These are phyloP conservation scores for Ceratocystis cacaofunesta DNA, from an alignment of 2,329 filamentous ascomycete species.

Conservation along the genomic window DNA sequence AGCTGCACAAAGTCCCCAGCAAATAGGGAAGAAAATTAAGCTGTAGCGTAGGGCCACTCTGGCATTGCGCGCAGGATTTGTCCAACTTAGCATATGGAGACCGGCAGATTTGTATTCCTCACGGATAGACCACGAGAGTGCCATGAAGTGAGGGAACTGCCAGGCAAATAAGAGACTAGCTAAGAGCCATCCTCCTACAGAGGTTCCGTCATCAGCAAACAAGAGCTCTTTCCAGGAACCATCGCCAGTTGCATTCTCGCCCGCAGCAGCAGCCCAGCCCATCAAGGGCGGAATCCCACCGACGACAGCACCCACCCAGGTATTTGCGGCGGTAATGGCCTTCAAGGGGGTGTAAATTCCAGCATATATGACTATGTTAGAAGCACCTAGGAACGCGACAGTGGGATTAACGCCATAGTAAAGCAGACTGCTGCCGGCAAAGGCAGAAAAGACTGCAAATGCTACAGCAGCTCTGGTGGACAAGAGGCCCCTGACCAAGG, in stretches of 20 bases:
- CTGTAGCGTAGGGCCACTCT: conserved; percentile 82
- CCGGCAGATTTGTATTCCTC: conserved; percentile 70
- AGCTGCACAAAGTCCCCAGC: conserved; percentile 59
- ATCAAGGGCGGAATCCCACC: conserved; percentile 90
- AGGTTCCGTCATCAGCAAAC: conserved; percentile 46
- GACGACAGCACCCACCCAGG: conserved; percentile 86
- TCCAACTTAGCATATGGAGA: conserved; percentile 66
- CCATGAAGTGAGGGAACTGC: conserved; percentile 98
- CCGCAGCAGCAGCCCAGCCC: conserved; percentile 93
- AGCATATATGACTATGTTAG: conserved; percentile 82
- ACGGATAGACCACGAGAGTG: conserved; percentile 72
- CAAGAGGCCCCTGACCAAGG: conserved; percentile 70
- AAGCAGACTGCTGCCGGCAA: conserved; percentile 54
- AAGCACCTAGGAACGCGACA: conserved; percentile 66
- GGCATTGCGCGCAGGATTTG: conserved; percentile 69
- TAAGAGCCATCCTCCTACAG: conserved; percentile 72
- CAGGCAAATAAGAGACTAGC: conserved; percentile 77
- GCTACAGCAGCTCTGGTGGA: conserved; percentile 53
- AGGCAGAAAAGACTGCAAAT: conserved; percentile 64
- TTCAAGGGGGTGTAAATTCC: conserved; percentile 90
- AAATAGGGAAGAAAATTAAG: conserved; percentile 72
- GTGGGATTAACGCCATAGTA: conserved; percentile 91
- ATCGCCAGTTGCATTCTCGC: conserved; percentile 63
- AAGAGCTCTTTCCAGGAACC: conserved; percentile 67
- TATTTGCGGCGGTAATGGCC: conserved; percentile 72